A percentile compares a stretch with the other conserved stretches of the same genome.
Conservation (phyloP, 192 early-diverging fungal genomes). For the Chytriomyces sp. region DNA sequence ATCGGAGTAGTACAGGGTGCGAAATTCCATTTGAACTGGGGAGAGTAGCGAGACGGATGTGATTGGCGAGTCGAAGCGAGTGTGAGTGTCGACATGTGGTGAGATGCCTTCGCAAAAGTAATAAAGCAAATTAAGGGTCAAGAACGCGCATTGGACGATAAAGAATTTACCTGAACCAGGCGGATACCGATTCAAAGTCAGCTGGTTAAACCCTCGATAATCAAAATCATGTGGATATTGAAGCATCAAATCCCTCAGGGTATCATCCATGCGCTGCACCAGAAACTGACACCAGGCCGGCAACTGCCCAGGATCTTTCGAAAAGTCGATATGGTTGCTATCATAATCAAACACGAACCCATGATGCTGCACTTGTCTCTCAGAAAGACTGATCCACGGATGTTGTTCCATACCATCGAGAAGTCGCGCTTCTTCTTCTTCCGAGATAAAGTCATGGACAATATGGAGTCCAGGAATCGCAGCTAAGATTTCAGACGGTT, state of each 20-base stretch:
- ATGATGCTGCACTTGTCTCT: slow-evolving; percentile 38
- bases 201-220: slow-evolving; percentile 45
- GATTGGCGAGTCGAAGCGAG: slow-evolving; percentile 49
- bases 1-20: slow-evolving; percentile 34
- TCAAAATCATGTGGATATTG: slow-evolving; percentile 5
- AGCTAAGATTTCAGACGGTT: slow-evolving; percentile 24
- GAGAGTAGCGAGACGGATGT: slow-evolving; percentile 47
- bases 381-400: slow-evolving; percentile 30
- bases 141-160: background rate
- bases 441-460: slow-evolving; percentile 46
- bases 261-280: slow-evolving; percentile 9
- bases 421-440: slow-evolving; percentile 47
- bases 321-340: slow-evolving; percentile 28
- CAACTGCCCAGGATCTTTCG: slow-evolving; percentile 10
- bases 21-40: slow-evolving; percentile 55
- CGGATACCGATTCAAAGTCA: slow-evolving; percentile 58
- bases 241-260: background rate
- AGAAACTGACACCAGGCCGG: slow-evolving; percentile 30
- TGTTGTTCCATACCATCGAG: slow-evolving; percentile 35
- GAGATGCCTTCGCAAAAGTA: slow-evolving; percentile 41
- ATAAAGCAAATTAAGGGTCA: background rate
- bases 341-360: slow-evolving; percentile 36
- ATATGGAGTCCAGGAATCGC: slow-evolving; percentile 38
- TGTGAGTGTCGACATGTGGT: slow-evolving; percentile 57
- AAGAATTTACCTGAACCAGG: slow-evolving; percentile 39